Evolutionary conservation across 805 yeast genomes (phyloP).

Genomic region (Wickerhamiella sergipiensis): DNA sequence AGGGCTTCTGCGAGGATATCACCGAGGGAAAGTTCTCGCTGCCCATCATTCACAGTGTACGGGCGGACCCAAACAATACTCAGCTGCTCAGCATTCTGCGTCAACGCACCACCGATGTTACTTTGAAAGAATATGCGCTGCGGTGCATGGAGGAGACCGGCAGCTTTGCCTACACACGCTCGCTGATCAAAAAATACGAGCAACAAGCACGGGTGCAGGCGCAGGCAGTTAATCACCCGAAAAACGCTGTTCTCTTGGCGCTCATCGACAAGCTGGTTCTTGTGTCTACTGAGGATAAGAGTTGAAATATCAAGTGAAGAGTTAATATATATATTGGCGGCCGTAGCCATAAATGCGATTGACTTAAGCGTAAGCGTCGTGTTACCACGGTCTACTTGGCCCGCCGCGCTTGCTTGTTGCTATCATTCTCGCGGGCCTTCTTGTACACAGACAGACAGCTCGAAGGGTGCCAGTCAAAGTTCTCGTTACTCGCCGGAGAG

Average conservation of each 20-base stretch:
- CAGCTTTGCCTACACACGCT: slow-evolving; percentile 30
- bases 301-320: neutral
- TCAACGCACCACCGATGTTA: slow-evolving; percentile 36
- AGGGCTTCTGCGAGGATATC: slow-evolving; percentile 76
- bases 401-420: neutral
- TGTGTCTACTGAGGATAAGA: neutral
- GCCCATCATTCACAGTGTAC: slow-evolving; percentile 61
- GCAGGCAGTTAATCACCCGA: slow-evolving; percentile 1
- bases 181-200: slow-evolving; percentile 21
- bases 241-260: slow-evolving; percentile 2
- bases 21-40: slow-evolving; percentile 83
- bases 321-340: neutral
- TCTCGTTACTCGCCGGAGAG: slow-evolving; percentile 12
- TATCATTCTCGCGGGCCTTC: slow-evolving; percentile 9
- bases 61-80: slow-evolving; percentile 23
- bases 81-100: slow-evolving; percentile 32
- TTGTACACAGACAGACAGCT: slow-evolving; percentile 21
- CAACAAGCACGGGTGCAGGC: slow-evolving; percentile 19
- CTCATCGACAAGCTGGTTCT: slow-evolving; percentile 2
- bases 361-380: no score
- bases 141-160: slow-evolving; percentile 29
- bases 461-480: slow-evolving; percentile 24
- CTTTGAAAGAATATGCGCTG: slow-evolving; percentile 39
- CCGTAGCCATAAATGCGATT: neutral
- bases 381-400: no score